phyloP scores from a whole-genome alignment of 164 flowering plant species.

The Magnolia officinalis region DNA sequence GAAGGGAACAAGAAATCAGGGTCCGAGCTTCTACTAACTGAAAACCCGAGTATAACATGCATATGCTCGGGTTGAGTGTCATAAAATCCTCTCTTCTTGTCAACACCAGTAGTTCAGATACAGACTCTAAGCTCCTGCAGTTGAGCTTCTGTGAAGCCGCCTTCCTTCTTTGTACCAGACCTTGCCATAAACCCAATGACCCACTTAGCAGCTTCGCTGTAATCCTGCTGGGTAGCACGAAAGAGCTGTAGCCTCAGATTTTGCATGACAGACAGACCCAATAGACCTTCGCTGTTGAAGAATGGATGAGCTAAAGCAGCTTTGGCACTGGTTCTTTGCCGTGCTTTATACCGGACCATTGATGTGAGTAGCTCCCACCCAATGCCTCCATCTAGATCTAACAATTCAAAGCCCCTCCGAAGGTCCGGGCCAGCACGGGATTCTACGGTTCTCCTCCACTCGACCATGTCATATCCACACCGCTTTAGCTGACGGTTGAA shows the following conservation, averaged over 20 bases:
- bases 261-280: slow-evolving; percentile 81
- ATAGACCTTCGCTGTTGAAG: slow-evolving; percentile 76
- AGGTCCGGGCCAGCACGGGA: slow-evolving; percentile 82
- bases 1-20: neutral
- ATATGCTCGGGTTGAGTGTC: neutral
- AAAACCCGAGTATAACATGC: neutral
- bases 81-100: too few species aligned
- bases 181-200: slow-evolving; percentile 75
- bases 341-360: slow-evolving; percentile 89
- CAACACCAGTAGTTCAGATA: neutral
- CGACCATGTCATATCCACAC: slow-evolving; percentile 67
- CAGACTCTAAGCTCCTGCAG: slow-evolving; percentile 76
- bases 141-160: slow-evolving; percentile 95
- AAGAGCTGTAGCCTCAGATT: slow-evolving; percentile 66
- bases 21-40: neutral
- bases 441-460: slow-evolving; percentile 79
- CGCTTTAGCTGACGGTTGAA: slow-evolving; percentile 94
- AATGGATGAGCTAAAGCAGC: slow-evolving; percentile 91
- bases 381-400: slow-evolving; percentile 84
- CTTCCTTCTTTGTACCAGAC: slow-evolving; percentile 83
- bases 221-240: slow-evolving; percentile 87
- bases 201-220: slow-evolving; percentile 84
- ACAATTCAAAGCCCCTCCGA: slow-evolving; percentile 75
- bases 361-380: slow-evolving; percentile 98
- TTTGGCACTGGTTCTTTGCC: slow-evolving; percentile 86